Base-by-base conservation (phyloP, 2,329 filamentous ascomycete genomes). In the Trichoderma arundinaceum region DNA sequence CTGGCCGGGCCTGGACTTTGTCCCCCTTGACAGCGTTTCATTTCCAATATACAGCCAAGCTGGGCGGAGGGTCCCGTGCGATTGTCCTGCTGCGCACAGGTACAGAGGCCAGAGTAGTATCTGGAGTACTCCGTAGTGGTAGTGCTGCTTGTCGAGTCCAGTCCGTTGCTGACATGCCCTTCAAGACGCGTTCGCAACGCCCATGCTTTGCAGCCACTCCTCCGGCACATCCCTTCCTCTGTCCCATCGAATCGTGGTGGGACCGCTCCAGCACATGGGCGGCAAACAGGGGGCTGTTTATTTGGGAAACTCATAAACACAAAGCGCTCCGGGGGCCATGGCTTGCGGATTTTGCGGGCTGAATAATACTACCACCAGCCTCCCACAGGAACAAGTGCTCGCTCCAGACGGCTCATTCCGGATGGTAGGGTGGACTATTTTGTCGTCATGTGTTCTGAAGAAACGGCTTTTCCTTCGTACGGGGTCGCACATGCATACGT, bases 391-490 rank as follows among this genome's bases (percentile, higher is more conserved):
- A 12, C 58, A 41, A 33, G 15, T 60, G 44, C 19, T 60, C 46
- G 32, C 33, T 41, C 13, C 33, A 61, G 44, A 10, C 35, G 44
- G 58, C 58, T 61, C 58, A 52, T 52, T 43, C 46, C 46, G 44
- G 46, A 61, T 61, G 58, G 46, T 52, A 49, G n/a, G 48, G 46
- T 35, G 38, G 59, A 15, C 38, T 44, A 22, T 22, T 10, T 48
- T 53, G 35, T 62, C 59, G 59, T 62, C 59, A 62, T 62, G 59
- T 62, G 59, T 53, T 43, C 59, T 52, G 49, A 62, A 62, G 48
- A 53, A 53, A 22, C 59, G 33, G 10, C 17, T 53, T 41, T 59
- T 35, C 46, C 32, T 35, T 62, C 49, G 28, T 53, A 62, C 39
- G 39, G 39, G 39, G 48, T 44, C 28, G 49, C 39, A 53, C 48